Evolutionary conservation across 179 eudicot genomes (phyloP), one percentile per base, ranked within the genome.

Genomic region (Drosera spatulata): DNA sequence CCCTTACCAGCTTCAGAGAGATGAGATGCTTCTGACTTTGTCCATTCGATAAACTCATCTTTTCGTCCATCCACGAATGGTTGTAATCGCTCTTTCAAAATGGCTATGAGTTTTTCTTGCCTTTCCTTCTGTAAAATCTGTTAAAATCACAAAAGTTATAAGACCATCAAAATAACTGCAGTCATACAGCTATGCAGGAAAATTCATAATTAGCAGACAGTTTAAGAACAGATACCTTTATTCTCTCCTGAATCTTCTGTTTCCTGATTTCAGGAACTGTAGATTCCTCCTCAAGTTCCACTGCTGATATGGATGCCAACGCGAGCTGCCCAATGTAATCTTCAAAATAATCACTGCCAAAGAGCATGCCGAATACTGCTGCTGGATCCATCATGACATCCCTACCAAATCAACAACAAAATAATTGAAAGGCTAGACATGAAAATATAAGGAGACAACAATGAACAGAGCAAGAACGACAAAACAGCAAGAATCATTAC

Each of bases 331-430:
- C 98, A 59, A 88, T 75, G 71, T 91, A 91, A 59, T 88, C 95
- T 72, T 85, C 98, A 66, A 91, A 91, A 48, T 58, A 72, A 40
- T 91, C 96, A 75, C 95, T 91, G 55, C 96, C 96, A 47, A 91
- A 88, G 38, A 86, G 76, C 98, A 91, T 91, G 59, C 96, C 96
- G 76, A 91, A 91, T 42, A 91, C 96, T 64, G 91, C 77, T 43
- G 96, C 77, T 41, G 98, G 98, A 65, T 91, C 98, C 75, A 88
- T 77, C 95, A 91, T 80, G 53, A 82, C 56, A 53, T 88, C 96
- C 77, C 98, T 91, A 54, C 53, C 13, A 77, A 55, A 60, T 44
- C 62, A 64, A 55, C 50, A 14, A 13, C 61, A 46, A 57, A 53
- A 71, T 47, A 47, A 53, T 59, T 45, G 41, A 50, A 70, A 66